Percentiles rank a stretch among this genome's conserved stretches.
Evolutionary conservation across 495 filamentous ascomycete species (phyloP).

Genomic region (Neurospora sp.): DNA sequence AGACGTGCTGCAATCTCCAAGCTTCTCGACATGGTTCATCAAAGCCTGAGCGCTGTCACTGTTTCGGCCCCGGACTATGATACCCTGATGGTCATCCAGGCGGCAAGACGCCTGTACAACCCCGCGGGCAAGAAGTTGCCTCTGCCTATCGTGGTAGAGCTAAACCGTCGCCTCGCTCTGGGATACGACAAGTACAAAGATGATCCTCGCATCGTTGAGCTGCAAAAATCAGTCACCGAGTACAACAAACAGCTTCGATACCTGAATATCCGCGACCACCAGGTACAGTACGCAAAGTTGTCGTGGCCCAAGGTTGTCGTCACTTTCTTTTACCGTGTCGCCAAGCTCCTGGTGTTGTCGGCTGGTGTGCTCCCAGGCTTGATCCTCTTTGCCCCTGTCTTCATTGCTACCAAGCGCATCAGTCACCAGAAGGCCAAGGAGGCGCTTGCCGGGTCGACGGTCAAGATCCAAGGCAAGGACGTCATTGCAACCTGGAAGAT

Average conservation of each 20-base stretch:
- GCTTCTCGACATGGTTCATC: constrained; percentile 77
- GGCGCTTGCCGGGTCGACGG: constrained; percentile 82
- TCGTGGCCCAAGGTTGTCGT: constrained; percentile 63
- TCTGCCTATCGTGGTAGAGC: constrained; percentile 86
- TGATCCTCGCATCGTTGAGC: constrained; percentile 69
- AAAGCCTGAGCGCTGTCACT: constrained; percentile 77
- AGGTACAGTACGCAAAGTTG: constrained; percentile 86
- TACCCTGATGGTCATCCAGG: constrained; percentile 96
- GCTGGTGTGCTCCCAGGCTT: constrained; percentile 80
- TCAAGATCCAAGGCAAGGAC: constrained; percentile 88
- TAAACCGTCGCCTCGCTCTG: constrained; percentile 86
- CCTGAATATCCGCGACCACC: constrained; percentile 84
- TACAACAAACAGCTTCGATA: constrained; percentile 87
- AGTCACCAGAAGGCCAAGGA: constrained; percentile 85
- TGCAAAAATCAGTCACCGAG: constrained; percentile 67
- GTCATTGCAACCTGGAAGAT: constrained; percentile 99
- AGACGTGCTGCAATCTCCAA: constrained; percentile 74
- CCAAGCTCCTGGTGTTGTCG: constrained; percentile 64
- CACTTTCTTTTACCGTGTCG: constrained; percentile 68
- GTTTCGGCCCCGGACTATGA: constrained; percentile 93
- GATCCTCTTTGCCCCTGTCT: constrained; percentile 82
- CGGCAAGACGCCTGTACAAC: constrained; percentile 87
- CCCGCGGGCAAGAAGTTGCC: constrained; percentile 89
- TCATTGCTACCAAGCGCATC: constrained; percentile 78
- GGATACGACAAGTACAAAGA: constrained; percentile 91